Evolutionary conservation across 2,329 filamentous ascomycete species (phyloP).

Genomic region (Colletotrichum trifolii): DNA sequence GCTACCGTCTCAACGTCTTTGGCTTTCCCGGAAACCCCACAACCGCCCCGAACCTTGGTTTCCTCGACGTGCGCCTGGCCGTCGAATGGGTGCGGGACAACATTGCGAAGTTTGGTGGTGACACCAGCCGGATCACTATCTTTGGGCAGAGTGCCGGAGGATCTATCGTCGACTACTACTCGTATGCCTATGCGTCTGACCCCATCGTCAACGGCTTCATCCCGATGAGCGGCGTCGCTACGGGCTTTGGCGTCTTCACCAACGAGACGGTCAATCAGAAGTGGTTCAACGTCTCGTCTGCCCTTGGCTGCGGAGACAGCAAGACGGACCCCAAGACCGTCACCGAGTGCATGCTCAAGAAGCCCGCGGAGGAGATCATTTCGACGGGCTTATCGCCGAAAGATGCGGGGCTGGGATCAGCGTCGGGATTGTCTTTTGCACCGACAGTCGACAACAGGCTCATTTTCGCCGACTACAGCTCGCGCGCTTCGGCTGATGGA

Average conservation of each 20-base stretch:
- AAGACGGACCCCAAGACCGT: conserved; percentile 37
- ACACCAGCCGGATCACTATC: conserved; percentile 41
- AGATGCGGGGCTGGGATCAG: conserved; percentile 2
- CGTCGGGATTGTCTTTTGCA: conserved; percentile 13
- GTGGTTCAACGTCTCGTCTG: conserved; percentile 38
- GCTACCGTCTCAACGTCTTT: conserved; percentile 56
- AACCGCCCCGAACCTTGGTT: conserved; percentile 34
- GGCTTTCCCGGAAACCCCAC: conserved; percentile 49
- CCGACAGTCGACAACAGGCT: conserved; percentile 25
- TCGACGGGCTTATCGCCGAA: conserved; percentile 1
- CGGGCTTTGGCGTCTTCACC: conserved; percentile 41
- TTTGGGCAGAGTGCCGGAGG: conserved; percentile 44
- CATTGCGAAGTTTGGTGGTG: conserved; percentile 38
- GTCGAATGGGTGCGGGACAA: conserved; percentile 40
- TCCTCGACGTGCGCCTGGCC: conserved; percentile 39
- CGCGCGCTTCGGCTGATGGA: conserved; percentile 22
- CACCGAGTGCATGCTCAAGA: conserved; percentile 36
- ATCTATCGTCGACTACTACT: conserved; percentile 56
- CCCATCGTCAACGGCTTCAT: conserved; percentile 61
- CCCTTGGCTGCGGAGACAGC: conserved; percentile 43
- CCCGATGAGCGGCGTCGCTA: conserved; percentile 51
- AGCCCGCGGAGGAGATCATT: conserved; percentile 21
- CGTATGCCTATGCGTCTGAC: conserved; percentile 60
- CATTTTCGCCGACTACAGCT: conserved; percentile 28
- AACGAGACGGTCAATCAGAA: conserved; percentile 25